Percentiles rank a stretch among this genome's conserved stretches.
phyloP scores from a whole-genome alignment of 352 stramenopile species.

The Achlya hypogyna region DNA sequence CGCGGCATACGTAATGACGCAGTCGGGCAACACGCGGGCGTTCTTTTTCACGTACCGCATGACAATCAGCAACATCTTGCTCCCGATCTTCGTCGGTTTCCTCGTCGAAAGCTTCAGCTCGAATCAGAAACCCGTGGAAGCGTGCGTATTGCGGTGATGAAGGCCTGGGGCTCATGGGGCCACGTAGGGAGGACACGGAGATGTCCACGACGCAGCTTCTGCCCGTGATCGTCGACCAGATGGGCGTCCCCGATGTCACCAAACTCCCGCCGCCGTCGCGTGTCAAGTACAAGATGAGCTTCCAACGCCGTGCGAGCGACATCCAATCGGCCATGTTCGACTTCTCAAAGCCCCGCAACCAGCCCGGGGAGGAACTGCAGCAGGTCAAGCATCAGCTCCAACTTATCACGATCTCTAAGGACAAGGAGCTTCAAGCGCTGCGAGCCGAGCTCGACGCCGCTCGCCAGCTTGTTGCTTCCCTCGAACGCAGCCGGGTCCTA shows the following conservation, averaged over 20 bases:
- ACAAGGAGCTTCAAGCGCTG: slow-evolving; percentile 4
- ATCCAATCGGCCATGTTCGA: slow-evolving; percentile 80
- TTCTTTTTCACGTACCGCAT: slow-evolving; percentile 82
- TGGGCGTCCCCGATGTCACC: slow-evolving; percentile 2
- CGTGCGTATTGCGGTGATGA: slow-evolving; percentile 31
- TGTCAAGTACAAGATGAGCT: slow-evolving; percentile 61
- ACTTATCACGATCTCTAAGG: neutral
- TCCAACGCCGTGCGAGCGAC: slow-evolving; percentile 46
- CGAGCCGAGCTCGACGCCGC: neutral
- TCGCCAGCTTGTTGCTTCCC: neutral
- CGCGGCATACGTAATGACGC: slow-evolving; percentile 54
- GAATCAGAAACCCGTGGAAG: slow-evolving; percentile 61
- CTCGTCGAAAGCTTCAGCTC: slow-evolving; percentile 76
- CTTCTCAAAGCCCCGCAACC: slow-evolving; percentile 32
- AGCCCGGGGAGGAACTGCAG: neutral
- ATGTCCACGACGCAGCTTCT: slow-evolving; percentile 39
- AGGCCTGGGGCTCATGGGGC: slow-evolving; percentile 2
- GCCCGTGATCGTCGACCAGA: neutral
- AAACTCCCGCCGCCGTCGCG: slow-evolving; percentile 16
- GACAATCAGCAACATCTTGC: slow-evolving; percentile 69
- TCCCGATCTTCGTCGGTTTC: slow-evolving; percentile 82
- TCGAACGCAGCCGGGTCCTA: neutral
- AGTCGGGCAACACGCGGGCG: slow-evolving; percentile 47
- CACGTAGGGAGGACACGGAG: slow-evolving; percentile 48
- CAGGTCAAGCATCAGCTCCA: slow-evolving; percentile 1